Evolutionary conservation across 2,329 filamentous ascomycete genomes (phyloP).

Genomic region (Rutstroemia sydowiana): DNA sequence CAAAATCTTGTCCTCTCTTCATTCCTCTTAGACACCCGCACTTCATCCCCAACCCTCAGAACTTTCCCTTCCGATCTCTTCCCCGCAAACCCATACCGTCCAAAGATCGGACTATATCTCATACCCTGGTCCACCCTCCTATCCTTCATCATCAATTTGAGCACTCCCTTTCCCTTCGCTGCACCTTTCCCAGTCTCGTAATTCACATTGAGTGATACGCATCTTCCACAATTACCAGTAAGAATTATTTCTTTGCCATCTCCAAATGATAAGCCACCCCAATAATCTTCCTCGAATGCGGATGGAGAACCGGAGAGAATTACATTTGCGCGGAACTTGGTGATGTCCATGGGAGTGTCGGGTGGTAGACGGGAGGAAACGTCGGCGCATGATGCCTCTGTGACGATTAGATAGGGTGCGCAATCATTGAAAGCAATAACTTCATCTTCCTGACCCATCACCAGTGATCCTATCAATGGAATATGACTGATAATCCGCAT

Average conservation of each 20-base stretch:
- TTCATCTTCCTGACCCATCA: conserved; percentile 32
- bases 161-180: conserved; percentile 50
- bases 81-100: conserved; percentile 59
- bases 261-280: conserved; percentile 50
- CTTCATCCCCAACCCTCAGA: conserved; percentile 41
- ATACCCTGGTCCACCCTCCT: conserved; percentile 61
- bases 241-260: conserved; percentile 38
- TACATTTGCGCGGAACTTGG: conserved; percentile 67
- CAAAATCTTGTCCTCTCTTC: conserved; percentile 39
- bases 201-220: conserved; percentile 64
- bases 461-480: conserved; percentile 15
- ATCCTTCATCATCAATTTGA: conserved; percentile 65
- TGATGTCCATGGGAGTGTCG: conserved; percentile 49
- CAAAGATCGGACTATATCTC: conserved; percentile 65
- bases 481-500: conserved; percentile 15
- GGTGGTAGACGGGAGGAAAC: conserved; percentile 50
- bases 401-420: conserved; percentile 68
- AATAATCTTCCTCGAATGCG: conserved; percentile 66
- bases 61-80: conserved; percentile 26
- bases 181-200: conserved; percentile 55
- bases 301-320: conserved; percentile 50
- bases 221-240: conserved; percentile 64
- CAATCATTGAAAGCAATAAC: conserved; percentile 66
- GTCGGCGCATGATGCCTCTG: conserved; percentile 60
- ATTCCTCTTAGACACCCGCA: conserved; percentile 37